Conservation (phyloP, 1,284 basidiomycete genomes). For the Tylopilus sp. region DNA sequence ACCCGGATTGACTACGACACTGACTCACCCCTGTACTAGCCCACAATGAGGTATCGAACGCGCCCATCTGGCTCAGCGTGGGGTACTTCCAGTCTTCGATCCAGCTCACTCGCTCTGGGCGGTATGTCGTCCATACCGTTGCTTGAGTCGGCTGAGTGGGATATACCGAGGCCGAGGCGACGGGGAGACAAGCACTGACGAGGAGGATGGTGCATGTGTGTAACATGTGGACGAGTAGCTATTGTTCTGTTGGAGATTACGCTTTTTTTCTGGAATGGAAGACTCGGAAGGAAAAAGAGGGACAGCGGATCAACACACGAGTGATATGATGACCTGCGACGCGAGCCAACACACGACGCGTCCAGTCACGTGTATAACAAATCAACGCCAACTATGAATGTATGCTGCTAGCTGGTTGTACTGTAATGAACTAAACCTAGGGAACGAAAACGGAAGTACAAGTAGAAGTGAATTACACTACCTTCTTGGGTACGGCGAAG, state of each 20-base stretch:
- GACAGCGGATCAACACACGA: no score
- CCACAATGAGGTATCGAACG: constrained; percentile 57
- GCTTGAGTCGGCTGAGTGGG: constrained; percentile 58
- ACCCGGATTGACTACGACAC: constrained; percentile 22
- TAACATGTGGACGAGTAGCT: constrained; percentile 15
- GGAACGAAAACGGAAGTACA: constrained; percentile 25
- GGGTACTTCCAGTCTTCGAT: constrained; percentile 32
- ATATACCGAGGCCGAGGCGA: constrained; percentile 50
- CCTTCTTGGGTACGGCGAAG: constrained; percentile 23
- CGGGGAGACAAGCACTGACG: constrained; percentile 11
- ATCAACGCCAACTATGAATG: constrained; percentile 27
- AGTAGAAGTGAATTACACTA: constrained; percentile 29
- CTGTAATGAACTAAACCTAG: constrained; percentile 14
- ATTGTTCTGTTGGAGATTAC: no score
- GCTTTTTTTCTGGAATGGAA: no score
- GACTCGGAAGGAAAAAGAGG: no score
- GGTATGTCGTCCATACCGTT: constrained; percentile 57
- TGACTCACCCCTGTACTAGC: constrained; percentile 49
- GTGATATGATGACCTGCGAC: background rate
- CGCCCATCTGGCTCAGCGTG: constrained; percentile 50
- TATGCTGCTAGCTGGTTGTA: background rate
- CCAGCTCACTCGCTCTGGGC: constrained; percentile 56
- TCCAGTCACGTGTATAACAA: constrained; percentile 37
- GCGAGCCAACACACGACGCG: constrained; percentile 39
- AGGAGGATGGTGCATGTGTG: constrained; percentile 8